Evolutionary conservation across 2,329 filamentous ascomycete species (phyloP).

Genomic region (Talaromyces sp.): DNA sequence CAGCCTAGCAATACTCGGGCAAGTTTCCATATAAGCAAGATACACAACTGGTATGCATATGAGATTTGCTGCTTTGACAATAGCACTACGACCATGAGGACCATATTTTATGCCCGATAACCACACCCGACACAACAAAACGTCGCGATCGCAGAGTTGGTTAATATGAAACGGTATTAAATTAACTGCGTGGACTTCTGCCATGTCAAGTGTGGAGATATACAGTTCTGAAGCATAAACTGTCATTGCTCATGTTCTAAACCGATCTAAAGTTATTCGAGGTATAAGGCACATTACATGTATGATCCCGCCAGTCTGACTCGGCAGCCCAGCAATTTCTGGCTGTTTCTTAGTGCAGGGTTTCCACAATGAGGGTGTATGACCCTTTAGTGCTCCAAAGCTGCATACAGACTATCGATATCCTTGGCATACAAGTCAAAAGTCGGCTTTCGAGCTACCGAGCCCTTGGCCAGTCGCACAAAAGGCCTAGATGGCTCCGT

Average conservation of each 20-base stretch:
- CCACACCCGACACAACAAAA: too few relatives aligned
- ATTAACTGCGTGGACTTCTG: too few relatives aligned
- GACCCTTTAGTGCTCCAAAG: background rate
- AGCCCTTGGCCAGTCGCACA: slow-evolving; percentile 13
- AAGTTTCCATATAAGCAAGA: too few relatives aligned
- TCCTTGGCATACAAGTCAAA: slow-evolving; percentile 9
- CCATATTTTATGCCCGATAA: too few relatives aligned
- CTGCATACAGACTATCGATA: slow-evolving; percentile 10
- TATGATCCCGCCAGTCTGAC: background rate
- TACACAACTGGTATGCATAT: too few relatives aligned
- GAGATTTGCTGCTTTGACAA: too few relatives aligned
- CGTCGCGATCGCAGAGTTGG: too few relatives aligned
- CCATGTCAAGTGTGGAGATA: background rate
- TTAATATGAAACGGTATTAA: too few relatives aligned
- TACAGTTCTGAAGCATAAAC: background rate
- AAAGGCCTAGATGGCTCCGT: slow-evolving; percentile 6
- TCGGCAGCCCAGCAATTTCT: background rate
- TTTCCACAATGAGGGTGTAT: background rate
- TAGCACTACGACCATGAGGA: too few relatives aligned
- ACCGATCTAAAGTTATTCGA: background rate
- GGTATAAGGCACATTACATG: too few relatives aligned
- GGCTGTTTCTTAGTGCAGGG: background rate
- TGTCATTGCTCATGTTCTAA: background rate
- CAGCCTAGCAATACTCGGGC: too few relatives aligned
- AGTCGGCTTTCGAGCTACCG: slow-evolving; percentile 13